phyloP scores from a whole-genome alignment of 768 basidiomycete species.

The Termitomyces sp. region DNA sequence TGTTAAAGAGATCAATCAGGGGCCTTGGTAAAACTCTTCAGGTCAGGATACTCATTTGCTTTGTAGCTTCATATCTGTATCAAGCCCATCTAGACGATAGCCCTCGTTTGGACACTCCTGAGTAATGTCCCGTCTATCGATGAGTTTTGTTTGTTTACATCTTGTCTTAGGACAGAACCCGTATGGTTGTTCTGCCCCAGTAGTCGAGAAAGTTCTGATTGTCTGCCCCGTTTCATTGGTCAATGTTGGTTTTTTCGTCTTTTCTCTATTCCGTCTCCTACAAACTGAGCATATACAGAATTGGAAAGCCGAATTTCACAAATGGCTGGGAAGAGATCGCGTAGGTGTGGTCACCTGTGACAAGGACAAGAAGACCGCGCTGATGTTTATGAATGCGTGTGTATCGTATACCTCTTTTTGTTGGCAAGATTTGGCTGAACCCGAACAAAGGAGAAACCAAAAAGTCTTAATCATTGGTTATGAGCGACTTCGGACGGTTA shows the following conservation, averaged over 20 bases:
- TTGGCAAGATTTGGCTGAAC: not conserved
- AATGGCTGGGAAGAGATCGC: conserved; percentile 72
- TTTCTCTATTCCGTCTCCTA: not conserved
- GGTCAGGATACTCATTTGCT: conserved; percentile 24
- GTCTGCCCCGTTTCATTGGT: conserved; percentile 92
- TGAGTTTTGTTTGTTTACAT: not conserved
- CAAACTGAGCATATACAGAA: conserved; percentile 45
- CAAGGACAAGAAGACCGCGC: conserved; percentile 45
- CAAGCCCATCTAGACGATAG: conserved; percentile 59
- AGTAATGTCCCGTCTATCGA: conserved; percentile 42
- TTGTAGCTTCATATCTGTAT: not conserved
- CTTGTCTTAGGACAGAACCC: conserved; percentile 72
- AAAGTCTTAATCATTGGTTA: conserved; percentile 94
- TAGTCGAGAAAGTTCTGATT: conserved; percentile 78
- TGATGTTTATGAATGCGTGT: conserved; percentile 72
- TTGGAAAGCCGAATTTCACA: conserved; percentile 93
- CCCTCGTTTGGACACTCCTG: conserved; percentile 89
- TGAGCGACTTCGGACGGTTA: conserved; percentile 78
- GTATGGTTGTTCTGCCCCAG: conserved; percentile 50
- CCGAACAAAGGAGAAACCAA: conserved; percentile 51
- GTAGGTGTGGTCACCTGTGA: conserved; percentile 40
- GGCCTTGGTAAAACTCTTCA: conserved; percentile 96
- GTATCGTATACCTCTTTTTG: conserved; percentile 16
- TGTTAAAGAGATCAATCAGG: conserved; percentile 32
- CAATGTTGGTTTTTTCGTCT: conserved; percentile 43